Conservation (phyloP, 2,329 filamentous ascomycete genomes). For the Orbilia brochopaga region DNA sequence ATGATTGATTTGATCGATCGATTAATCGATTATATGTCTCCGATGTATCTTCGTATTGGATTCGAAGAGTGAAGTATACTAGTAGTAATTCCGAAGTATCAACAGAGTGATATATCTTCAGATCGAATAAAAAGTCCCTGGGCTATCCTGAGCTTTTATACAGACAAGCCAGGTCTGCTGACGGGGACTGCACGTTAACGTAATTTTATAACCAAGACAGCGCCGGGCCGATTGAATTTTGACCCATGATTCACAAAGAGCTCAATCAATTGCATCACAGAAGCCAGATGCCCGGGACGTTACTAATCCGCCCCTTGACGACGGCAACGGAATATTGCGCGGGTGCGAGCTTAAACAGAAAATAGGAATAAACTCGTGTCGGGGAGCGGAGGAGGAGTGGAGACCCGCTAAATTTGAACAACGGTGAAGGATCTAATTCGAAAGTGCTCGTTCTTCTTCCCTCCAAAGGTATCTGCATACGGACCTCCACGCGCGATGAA, state of each 20-base stretch:
- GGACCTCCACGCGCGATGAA: not conserved
- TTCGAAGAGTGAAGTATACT: no score
- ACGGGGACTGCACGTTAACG: not conserved
- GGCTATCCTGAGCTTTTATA: conserved; percentile 25
- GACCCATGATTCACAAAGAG: conserved; percentile 30
- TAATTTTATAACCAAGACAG: not conserved
- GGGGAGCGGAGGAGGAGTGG: no score
- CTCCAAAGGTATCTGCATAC: not conserved
- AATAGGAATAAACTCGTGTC: no score
- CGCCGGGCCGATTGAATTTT: conserved; percentile 14
- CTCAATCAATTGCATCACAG: conserved; percentile 21
- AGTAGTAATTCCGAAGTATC: no score
- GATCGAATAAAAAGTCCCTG: no score
- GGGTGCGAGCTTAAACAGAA: conserved; percentile 4
- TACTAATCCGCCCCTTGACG: conserved; percentile 31
- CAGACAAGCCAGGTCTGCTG: not conserved
- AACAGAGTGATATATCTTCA: no score
- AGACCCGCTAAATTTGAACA: not conserved
- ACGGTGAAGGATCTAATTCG: not conserved
- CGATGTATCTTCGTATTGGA: conserved; percentile 1
- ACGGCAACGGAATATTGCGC: not conserved
- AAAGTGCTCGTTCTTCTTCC: not conserved
- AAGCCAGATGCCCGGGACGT: conserved; percentile 36
- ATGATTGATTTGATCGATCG: no score
- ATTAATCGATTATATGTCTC: not conserved